Evolutionary conservation across 2,329 filamentous ascomycete genomes (phyloP).

Genomic region (Penicillium verrucosum): DNA sequence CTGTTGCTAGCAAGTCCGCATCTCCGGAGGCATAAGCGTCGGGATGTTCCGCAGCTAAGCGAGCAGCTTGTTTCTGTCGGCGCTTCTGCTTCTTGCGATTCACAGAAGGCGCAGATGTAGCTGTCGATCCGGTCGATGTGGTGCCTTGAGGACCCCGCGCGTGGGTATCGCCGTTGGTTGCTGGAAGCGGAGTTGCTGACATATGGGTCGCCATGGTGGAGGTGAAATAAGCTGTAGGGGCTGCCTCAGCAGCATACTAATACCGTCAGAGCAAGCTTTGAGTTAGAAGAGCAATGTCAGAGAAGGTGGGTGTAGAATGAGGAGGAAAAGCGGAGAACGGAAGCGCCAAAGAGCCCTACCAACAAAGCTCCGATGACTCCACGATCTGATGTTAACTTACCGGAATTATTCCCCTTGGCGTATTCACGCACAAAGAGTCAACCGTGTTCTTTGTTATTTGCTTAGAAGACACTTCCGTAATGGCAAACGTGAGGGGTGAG

Average conservation of each 20-base stretch:
- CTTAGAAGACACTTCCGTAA: background rate
- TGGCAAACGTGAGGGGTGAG: slow-evolving; percentile 16
- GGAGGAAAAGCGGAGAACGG: slow-evolving; percentile 22
- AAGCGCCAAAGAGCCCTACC: slow-evolving; percentile 24
- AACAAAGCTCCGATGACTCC: slow-evolving; percentile 27
- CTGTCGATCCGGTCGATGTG: slow-evolving; percentile 11
- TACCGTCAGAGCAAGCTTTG: background rate
- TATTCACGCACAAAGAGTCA: slow-evolving; percentile 7
- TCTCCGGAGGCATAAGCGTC: slow-evolving; percentile 28
- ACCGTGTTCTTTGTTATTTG: slow-evolving; percentile 15
- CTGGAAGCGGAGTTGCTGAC: slow-evolving; percentile 25
- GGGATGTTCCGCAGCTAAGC: slow-evolving; percentile 57
- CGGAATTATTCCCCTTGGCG: slow-evolving; percentile 15
- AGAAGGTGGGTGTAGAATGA: slow-evolving; percentile 7
- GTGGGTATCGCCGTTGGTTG: slow-evolving; percentile 31
- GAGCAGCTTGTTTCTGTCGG: slow-evolving; percentile 76
- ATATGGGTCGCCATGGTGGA: slow-evolving; percentile 31
- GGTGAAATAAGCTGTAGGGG: slow-evolving; percentile 22
- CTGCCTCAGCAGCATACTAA: slow-evolving; percentile 21
- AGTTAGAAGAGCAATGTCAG: slow-evolving; percentile 7
- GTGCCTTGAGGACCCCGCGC: slow-evolving; percentile 23
- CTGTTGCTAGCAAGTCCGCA: slow-evolving; percentile 29
- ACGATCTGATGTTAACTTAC: slow-evolving; percentile 17
- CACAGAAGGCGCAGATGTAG: slow-evolving; percentile 41
- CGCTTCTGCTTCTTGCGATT: slow-evolving; percentile 97